These are phyloP conservation scores for Aspergillus versicolor DNA, from an alignment of 2,329 filamentous ascomycete genomes.

Conservation along the genomic window DNA sequence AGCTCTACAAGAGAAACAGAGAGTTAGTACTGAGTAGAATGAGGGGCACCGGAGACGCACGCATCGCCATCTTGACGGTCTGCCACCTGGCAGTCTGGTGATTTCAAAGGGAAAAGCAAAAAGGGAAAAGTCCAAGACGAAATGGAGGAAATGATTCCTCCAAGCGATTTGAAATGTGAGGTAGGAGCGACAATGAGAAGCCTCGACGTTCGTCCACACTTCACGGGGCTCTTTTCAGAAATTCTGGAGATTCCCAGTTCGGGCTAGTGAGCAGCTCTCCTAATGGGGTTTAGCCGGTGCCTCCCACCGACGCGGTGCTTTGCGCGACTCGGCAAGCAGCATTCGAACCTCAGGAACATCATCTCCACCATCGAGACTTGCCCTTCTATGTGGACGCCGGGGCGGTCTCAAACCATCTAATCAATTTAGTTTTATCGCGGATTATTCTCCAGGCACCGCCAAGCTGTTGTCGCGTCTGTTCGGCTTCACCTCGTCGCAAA, in stretches of 20 bases:
- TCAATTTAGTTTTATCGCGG: neutral
- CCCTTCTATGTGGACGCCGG: neutral
- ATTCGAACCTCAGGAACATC: conserved; percentile 9
- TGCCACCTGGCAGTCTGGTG: conserved; percentile 31
- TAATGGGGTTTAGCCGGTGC: conserved; percentile 36
- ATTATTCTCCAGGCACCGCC: conserved; percentile 17
- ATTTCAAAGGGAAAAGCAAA: conserved; percentile 8
- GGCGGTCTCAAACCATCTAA: neutral
- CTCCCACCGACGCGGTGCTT: conserved; percentile 23
- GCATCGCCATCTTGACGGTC: conserved; percentile 49
- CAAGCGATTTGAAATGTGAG: conserved; percentile 14
- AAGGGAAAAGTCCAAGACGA: conserved; percentile 6
- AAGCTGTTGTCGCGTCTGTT: conserved; percentile 33
- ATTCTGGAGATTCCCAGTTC: conserved; percentile 35
- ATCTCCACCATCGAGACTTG: conserved; percentile 2
- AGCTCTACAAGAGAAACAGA: conserved; percentile 37
- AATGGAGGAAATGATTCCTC: conserved; percentile 15
- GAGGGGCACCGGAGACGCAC: conserved; percentile 44
- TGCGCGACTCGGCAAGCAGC: conserved; percentile 25
- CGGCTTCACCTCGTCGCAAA: conserved; percentile 19
- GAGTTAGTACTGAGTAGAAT: conserved; percentile 28
- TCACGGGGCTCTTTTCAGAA: conserved; percentile 26
- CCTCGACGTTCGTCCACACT: conserved; percentile 20
- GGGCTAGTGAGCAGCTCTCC: conserved; percentile 42
- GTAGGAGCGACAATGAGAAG: conserved; percentile 23